A percentile compares a stretch with the other conserved stretches of the same genome.
Evolutionary conservation across 371 early-diverging fungal species (phyloP).

Genomic region (Synchytrium microbalum): DNA sequence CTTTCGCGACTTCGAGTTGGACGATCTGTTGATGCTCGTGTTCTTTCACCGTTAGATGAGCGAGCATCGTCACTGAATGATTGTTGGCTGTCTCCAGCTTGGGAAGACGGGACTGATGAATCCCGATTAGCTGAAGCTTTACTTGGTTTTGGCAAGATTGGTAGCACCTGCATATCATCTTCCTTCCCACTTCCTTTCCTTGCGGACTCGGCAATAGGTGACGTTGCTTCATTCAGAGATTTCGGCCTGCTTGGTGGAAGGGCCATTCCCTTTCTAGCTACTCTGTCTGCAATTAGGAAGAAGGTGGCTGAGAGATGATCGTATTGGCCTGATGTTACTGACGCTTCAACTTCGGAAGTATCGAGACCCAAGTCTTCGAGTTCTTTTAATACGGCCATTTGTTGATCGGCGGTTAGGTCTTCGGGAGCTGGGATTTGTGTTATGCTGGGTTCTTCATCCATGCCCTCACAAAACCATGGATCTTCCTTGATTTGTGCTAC

Average conservation of each 20-base stretch:
- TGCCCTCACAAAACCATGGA: slow-evolving; percentile 45
- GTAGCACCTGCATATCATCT: slow-evolving; percentile 13
- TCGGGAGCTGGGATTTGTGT: slow-evolving; percentile 12
- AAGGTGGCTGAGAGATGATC: slow-evolving; percentile 45
- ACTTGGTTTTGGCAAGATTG: slow-evolving; percentile 7
- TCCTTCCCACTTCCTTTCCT: not conserved
- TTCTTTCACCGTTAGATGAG: not conserved
- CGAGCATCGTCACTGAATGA: not conserved
- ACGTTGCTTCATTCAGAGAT: not conserved
- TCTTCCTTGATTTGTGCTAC: slow-evolving; percentile 41
- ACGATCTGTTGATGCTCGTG: not conserved
- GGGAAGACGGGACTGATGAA: not conserved
- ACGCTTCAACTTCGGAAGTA: slow-evolving; percentile 23
- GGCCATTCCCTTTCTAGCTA: slow-evolving; percentile 12
- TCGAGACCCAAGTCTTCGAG: slow-evolving; percentile 42
- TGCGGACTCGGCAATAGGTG: not conserved
- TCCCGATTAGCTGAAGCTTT: not conserved
- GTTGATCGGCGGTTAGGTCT: slow-evolving; percentile 32
- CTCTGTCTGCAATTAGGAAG: slow-evolving; percentile 40
- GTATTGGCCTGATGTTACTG: slow-evolving; percentile 33
- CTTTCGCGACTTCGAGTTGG: not conserved
- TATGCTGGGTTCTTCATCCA: slow-evolving; percentile 23
- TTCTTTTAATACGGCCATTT: slow-evolving; percentile 30
- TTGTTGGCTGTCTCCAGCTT: no score
- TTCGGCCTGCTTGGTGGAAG: no score